phyloP scores from a whole-genome alignment of 306 rosid genomes.

The Crataegus laevigata region DNA sequence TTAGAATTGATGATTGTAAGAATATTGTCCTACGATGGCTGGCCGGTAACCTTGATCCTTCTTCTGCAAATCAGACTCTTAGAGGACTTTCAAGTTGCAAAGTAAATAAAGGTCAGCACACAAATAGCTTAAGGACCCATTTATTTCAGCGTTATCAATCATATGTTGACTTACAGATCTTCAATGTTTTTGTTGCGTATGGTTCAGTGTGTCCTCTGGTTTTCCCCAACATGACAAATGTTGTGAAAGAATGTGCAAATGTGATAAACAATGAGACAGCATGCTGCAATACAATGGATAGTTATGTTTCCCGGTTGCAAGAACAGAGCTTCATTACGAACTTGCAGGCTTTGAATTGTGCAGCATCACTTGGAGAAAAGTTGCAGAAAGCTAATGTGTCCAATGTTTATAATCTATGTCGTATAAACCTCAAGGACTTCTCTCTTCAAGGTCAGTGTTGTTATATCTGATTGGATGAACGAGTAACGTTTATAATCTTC shows the following conservation, averaged over 20 bases:
- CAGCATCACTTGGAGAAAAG: conserved; percentile 49
- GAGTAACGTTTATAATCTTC: neutral
- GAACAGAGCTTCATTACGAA: conserved; percentile 64
- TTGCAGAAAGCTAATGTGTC: conserved; percentile 50
- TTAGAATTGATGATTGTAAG: conserved; percentile 47
- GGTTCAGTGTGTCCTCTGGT: conserved; percentile 55
- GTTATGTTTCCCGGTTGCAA: conserved; percentile 53
- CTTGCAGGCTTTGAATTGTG: conserved; percentile 69
- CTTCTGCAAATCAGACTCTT: conserved; percentile 39
- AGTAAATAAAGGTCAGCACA: conserved; percentile 47
- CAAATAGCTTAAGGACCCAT: neutral
- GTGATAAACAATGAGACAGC: conserved; percentile 29
- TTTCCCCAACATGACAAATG: conserved; percentile 40
- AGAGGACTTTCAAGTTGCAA: conserved; percentile 66
- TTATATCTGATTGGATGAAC: conserved; percentile 2
- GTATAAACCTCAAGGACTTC: conserved; percentile 57
- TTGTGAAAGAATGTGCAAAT: conserved; percentile 40
- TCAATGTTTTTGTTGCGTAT: conserved; percentile 12
- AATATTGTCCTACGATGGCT: conserved; percentile 51
- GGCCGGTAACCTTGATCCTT: conserved; percentile 46
- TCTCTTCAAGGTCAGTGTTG: conserved; percentile 62
- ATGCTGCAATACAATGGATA: conserved; percentile 50
- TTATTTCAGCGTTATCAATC: neutral
- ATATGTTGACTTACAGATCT: conserved; percentile 22
- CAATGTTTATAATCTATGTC: conserved; percentile 48